Evolutionary conservation across 2,329 filamentous ascomycete species (phyloP), one percentile per base, ranked within the genome.

Genomic region (Penicillium sumatraense): DNA sequence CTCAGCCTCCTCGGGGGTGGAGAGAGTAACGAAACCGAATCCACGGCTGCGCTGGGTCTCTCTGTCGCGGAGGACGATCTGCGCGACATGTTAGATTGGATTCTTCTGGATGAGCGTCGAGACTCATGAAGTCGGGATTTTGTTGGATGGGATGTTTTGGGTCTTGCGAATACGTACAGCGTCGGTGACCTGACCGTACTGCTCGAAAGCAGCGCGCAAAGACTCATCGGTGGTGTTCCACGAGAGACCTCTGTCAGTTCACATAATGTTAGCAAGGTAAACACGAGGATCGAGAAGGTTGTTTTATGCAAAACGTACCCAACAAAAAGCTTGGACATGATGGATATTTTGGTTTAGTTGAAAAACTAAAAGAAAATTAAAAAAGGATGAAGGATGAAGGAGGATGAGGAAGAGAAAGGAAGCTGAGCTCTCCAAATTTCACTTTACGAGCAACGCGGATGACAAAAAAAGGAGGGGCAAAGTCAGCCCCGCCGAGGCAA

Each of bases 1-100:
- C 23, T 56, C 26, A 24, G 58, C 56, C 56, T 56, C 53, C 31
- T 56, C 56, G 10, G 26, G 38, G 36, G 45, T 41, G 36, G 56
- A 51, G 56, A 45, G 57, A 47, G 58, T 60, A 36, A 60, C 58
- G 58, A 60, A 60, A 29, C 58, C 58, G 47, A 60, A 60, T 41
- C 58, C 58, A 35, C 58, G 58, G 58, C 50, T 54, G 47, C 58
- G 58, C 27, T 53, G 50, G 35, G 58, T 56, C 46, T 60, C 58
- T 50, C 58, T 56, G 58, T 60, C 58, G 16, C 23, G 29, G 56
- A 60, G 53, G 42, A 60, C 58, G 36, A 60, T 54, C 58, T 60
- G 31, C 5, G n/a, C 21, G 14, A 26, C 6, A 5, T 20, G 57
- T 27, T 54, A 51, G 26, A 42, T 18, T 2, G 21, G 14, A n/a